These are phyloP conservation scores for Chrysochromulina parva DNA, from an alignment of 78 protist genomes.

Conservation along the genomic window DNA sequence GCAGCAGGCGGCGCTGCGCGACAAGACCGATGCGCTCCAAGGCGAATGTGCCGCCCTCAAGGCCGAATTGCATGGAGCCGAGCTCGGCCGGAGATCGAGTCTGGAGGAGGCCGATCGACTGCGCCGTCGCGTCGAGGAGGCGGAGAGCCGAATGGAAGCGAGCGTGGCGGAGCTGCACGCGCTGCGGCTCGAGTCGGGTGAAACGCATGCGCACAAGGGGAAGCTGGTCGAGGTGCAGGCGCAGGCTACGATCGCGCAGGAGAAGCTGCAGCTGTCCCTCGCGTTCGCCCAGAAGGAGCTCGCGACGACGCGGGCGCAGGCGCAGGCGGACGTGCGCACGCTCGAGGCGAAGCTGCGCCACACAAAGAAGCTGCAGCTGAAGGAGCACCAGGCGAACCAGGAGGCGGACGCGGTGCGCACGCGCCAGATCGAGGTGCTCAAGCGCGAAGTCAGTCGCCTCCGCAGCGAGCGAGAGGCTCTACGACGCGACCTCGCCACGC, in stretches of 20 bases:
- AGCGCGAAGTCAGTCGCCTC: too few relatives aligned
- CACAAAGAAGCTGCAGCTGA: too few relatives aligned
- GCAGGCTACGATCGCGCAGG: background rate
- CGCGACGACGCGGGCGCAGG: background rate
- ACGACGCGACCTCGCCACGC: too few relatives aligned
- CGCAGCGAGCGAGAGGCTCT: too few relatives aligned
- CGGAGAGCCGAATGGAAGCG: background rate
- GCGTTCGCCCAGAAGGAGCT: background rate
- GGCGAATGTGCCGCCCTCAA: background rate
- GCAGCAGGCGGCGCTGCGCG: background rate
- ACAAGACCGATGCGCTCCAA: background rate
- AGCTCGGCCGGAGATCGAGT: background rate
- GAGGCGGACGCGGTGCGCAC: background rate
- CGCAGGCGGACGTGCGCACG: background rate
- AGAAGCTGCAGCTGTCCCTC: background rate
- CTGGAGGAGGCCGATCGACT: background rate
- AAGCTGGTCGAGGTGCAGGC: background rate
- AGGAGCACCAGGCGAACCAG: too few relatives aligned
- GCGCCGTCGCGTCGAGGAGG: background rate
- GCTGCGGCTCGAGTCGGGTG: background rate
- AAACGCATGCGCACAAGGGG: too few relatives aligned
- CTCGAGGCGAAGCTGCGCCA: background rate
- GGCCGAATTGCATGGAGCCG: background rate
- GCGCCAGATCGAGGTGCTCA: background rate
- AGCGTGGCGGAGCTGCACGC: background rate